A percentile compares a stretch with the other conserved stretches of the same genome.
Conservation (phyloP, 2,329 filamentous ascomycete species). For the Aspergillus candidus region DNA sequence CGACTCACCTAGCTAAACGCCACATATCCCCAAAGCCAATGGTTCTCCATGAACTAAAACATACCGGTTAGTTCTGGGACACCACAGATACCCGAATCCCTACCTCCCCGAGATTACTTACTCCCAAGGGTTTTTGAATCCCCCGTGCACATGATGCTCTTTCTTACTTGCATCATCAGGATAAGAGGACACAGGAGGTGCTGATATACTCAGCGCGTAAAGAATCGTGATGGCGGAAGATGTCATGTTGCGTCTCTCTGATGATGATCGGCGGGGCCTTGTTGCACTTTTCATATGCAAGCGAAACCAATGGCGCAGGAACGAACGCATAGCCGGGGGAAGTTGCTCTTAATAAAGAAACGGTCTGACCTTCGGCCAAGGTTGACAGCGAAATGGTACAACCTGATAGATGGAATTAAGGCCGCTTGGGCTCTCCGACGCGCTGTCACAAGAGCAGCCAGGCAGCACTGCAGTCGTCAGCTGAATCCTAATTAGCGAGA, state of each 20-base stretch:
- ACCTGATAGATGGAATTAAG: too few relatives aligned
- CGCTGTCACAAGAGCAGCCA: too few relatives aligned
- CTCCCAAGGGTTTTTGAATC: conserved; percentile 43
- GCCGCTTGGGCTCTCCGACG: too few relatives aligned
- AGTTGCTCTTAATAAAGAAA: neutral
- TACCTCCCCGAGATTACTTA: conserved; percentile 15
- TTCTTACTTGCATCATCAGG: conserved; percentile 38
- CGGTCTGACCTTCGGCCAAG: too few relatives aligned
- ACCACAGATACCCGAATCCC: too few relatives aligned
- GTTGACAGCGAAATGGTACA: too few relatives aligned
- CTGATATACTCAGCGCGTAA: conserved; percentile 38
- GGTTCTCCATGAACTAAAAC: conserved; percentile 19
- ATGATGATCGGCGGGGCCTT: conserved; percentile 8
- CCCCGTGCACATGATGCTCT: conserved; percentile 33
- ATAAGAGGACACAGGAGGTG: conserved; percentile 24
- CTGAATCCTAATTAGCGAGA: too few relatives aligned
- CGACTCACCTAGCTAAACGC: conserved; percentile 14
- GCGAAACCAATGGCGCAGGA: conserved; percentile 17
- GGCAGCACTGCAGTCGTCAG: too few relatives aligned
- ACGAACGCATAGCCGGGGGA: conserved; percentile 14
- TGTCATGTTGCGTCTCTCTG: conserved; percentile 29
- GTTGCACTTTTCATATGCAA: conserved; percentile 15
- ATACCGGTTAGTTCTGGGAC: conserved; percentile 1
- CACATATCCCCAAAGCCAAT: conserved; percentile 2
- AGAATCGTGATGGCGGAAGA: conserved; percentile 33